Evolutionary conservation across 495 filamentous ascomycete species (phyloP), one percentile per base, ranked within the genome.

Genomic region (Aspergillus coremiiformis): DNA sequence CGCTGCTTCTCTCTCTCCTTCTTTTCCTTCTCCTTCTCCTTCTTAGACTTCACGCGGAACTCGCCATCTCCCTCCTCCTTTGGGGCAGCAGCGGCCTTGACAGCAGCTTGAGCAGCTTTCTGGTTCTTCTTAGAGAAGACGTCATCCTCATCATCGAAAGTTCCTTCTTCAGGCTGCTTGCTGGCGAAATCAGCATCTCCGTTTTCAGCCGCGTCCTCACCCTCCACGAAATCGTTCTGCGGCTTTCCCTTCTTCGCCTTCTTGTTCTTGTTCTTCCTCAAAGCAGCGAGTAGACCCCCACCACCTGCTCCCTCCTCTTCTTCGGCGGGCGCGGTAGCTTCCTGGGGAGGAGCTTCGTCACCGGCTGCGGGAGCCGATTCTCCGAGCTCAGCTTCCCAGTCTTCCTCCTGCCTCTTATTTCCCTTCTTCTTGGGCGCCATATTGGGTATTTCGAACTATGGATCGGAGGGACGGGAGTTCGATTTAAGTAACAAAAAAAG

Each of bases 341-440:
- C 67, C 45, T 72, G 68, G 7, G 61, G 56, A 2, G 75, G 67
- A 32, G 75, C 74, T 44, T 77, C 73, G 32, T 69, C 74, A 27
- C 73, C 69, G 4, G 74, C 69, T 27, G 73, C 67, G 30, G 78
- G 79, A 47, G 82, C 78, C 9, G 79, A 65, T 71, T 95, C 94
- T 56, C 89, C 92, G 12, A 96, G 77, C n/a, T 96, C 93, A 32
- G 87, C 83, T 62, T 99, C 93, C 93, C 94, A 97, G 74, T 95
- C 89, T 64, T 95, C 89, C 62, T 87, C 79, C 61, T 80, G 84
- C 71, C 86, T 88, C 74, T 89, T 95, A 66, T 84, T 85, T 69
- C 83, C 85, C 78, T 95, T 93, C 78, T 94, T 95, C 74, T 95
- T 96, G 35, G 91, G 90, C 57, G 90, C 76, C 91, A 96, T 63